These are phyloP conservation scores for Boletus pseudo-olivaceus DNA, from an alignment of 768 basidiomycete species.

Conservation along the genomic window DNA sequence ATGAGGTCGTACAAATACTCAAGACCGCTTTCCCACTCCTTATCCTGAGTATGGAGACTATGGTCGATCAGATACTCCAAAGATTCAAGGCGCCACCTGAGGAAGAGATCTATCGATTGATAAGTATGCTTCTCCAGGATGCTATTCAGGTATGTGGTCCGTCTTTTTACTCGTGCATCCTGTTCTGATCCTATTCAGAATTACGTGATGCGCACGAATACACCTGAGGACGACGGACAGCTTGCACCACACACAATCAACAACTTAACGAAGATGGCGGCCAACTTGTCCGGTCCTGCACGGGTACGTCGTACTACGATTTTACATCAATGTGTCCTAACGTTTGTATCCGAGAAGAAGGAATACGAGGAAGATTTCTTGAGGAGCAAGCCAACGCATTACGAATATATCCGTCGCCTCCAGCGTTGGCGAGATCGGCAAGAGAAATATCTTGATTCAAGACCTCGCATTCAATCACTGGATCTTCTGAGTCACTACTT, in stretches of 20 bases:
- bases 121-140: slow-evolving; percentile 84
- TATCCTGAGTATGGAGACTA: slow-evolving; percentile 92
- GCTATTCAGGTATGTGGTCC: slow-evolving; percentile 64
- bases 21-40: slow-evolving; percentile 96
- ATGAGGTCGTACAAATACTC: slow-evolving; percentile 88
- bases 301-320: slow-evolving; percentile 42
- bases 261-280: slow-evolving; percentile 57
- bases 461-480: slow-evolving; percentile 80
- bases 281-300: slow-evolving; percentile 53
- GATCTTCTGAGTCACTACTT: slow-evolving; percentile 89
- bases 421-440: slow-evolving; percentile 92
- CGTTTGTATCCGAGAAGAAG: slow-evolving; percentile 43
- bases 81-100: slow-evolving; percentile 88
- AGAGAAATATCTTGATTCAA: slow-evolving; percentile 76
- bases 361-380: slow-evolving; percentile 93
- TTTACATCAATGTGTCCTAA: background rate
- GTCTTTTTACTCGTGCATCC: background rate
- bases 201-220: slow-evolving; percentile 64
- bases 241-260: slow-evolving; percentile 51
- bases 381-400: slow-evolving; percentile 68
- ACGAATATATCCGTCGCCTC: slow-evolving; percentile 86
- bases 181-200: slow-evolving; percentile 40
- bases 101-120: slow-evolving; percentile 91
- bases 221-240: slow-evolving; percentile 65
- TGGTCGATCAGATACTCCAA: slow-evolving; percentile 90